Percentiles rank a stretch among this genome's conserved stretches.
These are phyloP conservation scores for Fusarium humuli DNA, from an alignment of 2,329 filamentous ascomycete species.

Conservation along the genomic window DNA sequence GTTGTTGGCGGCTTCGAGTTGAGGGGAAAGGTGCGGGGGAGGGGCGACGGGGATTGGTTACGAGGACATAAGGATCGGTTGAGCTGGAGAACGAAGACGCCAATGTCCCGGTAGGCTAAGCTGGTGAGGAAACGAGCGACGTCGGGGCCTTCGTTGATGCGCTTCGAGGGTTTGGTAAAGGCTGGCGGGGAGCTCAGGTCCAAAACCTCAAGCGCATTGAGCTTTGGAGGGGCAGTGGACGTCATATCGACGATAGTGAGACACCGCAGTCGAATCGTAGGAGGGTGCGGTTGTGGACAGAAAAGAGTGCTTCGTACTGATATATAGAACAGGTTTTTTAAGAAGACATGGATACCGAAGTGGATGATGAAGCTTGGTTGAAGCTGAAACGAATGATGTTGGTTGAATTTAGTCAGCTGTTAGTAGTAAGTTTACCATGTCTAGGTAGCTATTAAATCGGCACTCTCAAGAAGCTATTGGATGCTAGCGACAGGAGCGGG, in stretches of 20 bases:
- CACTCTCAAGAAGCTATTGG: not conserved
- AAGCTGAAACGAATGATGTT: slow-evolving; percentile 4
- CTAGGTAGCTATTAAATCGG: not conserved
- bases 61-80: slow-evolving; percentile 87
- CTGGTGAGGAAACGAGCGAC: slow-evolving; percentile 83
- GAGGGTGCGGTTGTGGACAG: rapidly evolving
- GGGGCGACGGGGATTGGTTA: slow-evolving; percentile 53
- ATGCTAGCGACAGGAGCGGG: not conserved
- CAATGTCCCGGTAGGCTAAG: slow-evolving; percentile 87
- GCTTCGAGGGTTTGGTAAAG: slow-evolving; percentile 79
- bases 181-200: slow-evolving; percentile 57
- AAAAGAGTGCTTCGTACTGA: not conserved
- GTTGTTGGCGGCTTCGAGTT: slow-evolving; percentile 56
- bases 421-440: not conserved
- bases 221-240: slow-evolving; percentile 31
- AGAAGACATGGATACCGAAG: not conserved
- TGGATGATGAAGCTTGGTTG: slow-evolving; percentile 10
- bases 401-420: not conserved
- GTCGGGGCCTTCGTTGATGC: slow-evolving; percentile 87
- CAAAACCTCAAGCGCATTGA: slow-evolving; percentile 59
- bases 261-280: not conserved
- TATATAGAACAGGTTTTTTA: not conserved
- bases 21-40: slow-evolving; percentile 56
- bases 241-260: slow-evolving; percentile 36
- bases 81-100: slow-evolving; percentile 88